Percentiles rank a stretch among this genome's conserved stretches.
Conservation (phyloP, 495 filamentous ascomycete genomes). For the Aspergillus coremiiformis region DNA sequence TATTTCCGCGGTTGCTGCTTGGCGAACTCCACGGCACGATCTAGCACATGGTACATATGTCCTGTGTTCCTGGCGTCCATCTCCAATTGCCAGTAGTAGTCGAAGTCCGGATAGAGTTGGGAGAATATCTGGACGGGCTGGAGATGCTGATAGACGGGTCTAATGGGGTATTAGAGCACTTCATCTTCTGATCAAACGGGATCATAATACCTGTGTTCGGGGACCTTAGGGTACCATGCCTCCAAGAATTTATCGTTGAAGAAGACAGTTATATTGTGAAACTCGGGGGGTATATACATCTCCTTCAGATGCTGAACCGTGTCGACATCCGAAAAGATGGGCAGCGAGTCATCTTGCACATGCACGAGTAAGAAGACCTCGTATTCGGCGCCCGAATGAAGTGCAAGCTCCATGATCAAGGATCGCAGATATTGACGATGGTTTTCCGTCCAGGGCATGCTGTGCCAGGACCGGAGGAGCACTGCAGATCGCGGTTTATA, state of each 20-base stretch:
- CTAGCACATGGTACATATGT: constrained; percentile 61
- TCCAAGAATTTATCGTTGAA: constrained; percentile 55
- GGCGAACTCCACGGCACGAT: constrained; percentile 51
- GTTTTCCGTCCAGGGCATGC: constrained; percentile 57
- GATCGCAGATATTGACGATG: constrained; percentile 63
- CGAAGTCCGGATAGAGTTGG: constrained; percentile 58
- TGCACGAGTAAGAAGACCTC: constrained; percentile 67
- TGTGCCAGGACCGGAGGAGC: constrained; percentile 57
- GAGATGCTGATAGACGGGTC: constrained; percentile 15
- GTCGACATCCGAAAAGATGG: constrained; percentile 48
- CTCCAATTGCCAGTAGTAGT: constrained; percentile 70
- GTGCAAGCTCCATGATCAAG: constrained; percentile 62
- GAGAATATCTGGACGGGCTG: constrained; percentile 44
- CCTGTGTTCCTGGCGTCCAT: constrained; percentile 61
- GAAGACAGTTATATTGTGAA: constrained; percentile 56
- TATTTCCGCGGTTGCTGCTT: constrained; percentile 54
- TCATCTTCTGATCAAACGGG: too few relatives aligned
- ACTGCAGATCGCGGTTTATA: constrained; percentile 48
- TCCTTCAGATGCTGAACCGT: constrained; percentile 41
- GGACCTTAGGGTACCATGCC: constrained; percentile 49
- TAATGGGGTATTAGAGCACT: neutral
- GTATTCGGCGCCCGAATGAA: constrained; percentile 68
- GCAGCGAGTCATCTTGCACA: constrained; percentile 48
- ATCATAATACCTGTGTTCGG: constrained; percentile 14
- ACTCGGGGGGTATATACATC: constrained; percentile 53